Base-by-base conservation (phyloP, 345 rosid species). In the Raphanus sativus region DNA sequence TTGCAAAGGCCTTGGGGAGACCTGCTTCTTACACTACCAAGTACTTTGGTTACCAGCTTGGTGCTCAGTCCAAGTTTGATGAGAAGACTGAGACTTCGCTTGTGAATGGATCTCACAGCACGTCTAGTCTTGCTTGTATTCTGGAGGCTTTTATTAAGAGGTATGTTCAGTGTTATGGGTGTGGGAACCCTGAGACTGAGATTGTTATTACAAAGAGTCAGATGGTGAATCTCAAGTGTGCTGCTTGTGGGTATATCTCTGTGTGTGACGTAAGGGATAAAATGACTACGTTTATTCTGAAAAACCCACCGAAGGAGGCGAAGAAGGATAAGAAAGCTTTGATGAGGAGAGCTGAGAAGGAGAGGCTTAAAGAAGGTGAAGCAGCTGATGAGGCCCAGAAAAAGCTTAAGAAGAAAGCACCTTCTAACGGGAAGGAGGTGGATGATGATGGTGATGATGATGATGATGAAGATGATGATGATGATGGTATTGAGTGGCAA, bases 181-280 rank as follows among this genome's bases (percentile, higher is more conserved):
- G 36, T 33, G 36, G 36, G 36, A 33, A 33, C 36, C 36, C 36
- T 33, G 36, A 33, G 36, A 33, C 36, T 33, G 36, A 33, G 80
- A 63, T 90, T 7, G 2, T 88, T 3, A 87, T 89, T 67, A 88
- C 94, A 0, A 92, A 92, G 84, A 80, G 85, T 0, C 96, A 88
- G 88, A 88, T 88, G 94, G 79, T 92, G 62, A 77, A 75, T 56
- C 81, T 92, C 25, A 90, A 88, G 71, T 92, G 98, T 72, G 91
- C 94, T 70, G 96, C 96, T 0, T 92, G 98, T 60, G 94, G 98
- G 29, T 88, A 84, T 83, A 34, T 90, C 34, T 92, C 96, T 0
- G 90, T 88, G 77, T 96, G 90, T 24, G 94, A 90, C 72, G 90
- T 90, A 96, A 82, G 94, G 82, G 98, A 90, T 56, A 90, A 90